A percentile compares a stretch with the other conserved stretches of the same genome.
Conservation (phyloP, 2,329 filamentous ascomycete species). For the Apiospora malaysiana region DNA sequence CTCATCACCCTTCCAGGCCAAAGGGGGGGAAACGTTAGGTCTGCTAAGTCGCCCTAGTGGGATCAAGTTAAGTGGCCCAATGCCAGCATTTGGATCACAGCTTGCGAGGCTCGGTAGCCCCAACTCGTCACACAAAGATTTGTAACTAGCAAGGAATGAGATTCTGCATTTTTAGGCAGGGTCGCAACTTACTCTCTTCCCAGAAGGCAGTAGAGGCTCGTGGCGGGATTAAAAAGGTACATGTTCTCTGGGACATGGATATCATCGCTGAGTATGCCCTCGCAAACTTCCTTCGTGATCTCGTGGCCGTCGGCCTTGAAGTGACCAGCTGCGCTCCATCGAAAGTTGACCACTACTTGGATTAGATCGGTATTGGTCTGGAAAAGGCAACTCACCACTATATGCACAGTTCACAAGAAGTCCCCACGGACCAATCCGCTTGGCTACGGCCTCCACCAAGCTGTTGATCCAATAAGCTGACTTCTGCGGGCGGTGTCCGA, state of each 20-base stretch:
- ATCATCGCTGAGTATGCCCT: slow-evolving; percentile 1
- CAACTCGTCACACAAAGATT: not conserved
- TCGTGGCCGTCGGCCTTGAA: not conserved
- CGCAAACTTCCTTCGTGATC: not conserved
- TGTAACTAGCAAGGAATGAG: not conserved
- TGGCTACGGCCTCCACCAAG: not conserved
- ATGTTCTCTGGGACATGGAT: not conserved
- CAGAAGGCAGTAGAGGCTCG: not conserved
- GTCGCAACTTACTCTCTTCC: slow-evolving; percentile 3
- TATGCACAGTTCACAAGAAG: not conserved
- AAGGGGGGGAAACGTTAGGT: not conserved
- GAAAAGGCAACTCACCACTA: not conserved
- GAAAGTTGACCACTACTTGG: not conserved
- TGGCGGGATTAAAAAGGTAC: not conserved
- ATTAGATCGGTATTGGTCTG: not conserved
- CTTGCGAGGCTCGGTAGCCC: not conserved
- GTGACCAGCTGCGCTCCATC: too few species aligned
- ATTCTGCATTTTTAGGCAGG: not conserved
- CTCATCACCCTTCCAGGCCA: not conserved
- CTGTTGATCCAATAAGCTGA: not conserved
- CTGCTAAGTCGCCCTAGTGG: not conserved
- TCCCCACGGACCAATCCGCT: not conserved
- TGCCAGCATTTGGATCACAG: not conserved
- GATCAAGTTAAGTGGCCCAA: not conserved
- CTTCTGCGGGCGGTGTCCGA: not conserved